phyloP scores from a whole-genome alignment of 768 basidiomycete genomes.

The Tulasnella sp. region DNA sequence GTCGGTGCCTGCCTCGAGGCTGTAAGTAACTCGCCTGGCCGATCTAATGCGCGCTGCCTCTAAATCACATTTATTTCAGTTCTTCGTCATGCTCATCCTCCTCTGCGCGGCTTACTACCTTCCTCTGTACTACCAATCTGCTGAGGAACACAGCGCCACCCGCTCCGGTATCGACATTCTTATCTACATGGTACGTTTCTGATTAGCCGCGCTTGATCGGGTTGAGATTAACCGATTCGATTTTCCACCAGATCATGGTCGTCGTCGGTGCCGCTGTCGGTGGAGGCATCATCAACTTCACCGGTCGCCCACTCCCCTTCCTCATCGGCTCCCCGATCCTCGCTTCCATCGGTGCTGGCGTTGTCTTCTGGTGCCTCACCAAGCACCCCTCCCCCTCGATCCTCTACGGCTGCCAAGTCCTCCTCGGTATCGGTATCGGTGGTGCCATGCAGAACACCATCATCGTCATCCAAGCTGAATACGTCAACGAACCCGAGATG shows the following conservation, averaged over 20 bases:
- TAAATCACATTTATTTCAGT: too few relatives aligned
- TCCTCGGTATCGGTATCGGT: conserved; percentile 42
- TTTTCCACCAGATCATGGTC: conserved; percentile 33
- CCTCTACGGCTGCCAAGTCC: conserved; percentile 42
- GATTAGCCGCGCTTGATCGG: too few relatives aligned
- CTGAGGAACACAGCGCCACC: conserved; percentile 36
- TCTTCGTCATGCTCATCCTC: conserved; percentile 33
- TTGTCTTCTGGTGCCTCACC: conserved; percentile 34
- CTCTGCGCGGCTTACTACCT: conserved; percentile 38
- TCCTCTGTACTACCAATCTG: conserved; percentile 38
- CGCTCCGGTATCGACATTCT: conserved; percentile 42
- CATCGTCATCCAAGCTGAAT: conserved; percentile 43
- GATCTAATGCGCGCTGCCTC: too few relatives aligned
- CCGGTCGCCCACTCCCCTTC: conserved; percentile 39
- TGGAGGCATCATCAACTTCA: conserved; percentile 35
- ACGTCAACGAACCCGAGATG: conserved; percentile 32
- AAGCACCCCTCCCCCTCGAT: conserved; percentile 17
- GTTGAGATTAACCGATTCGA: too few relatives aligned
- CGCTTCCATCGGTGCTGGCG: conserved; percentile 38
- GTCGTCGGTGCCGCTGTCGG: conserved; percentile 39
- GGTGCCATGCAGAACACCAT: conserved; percentile 41
- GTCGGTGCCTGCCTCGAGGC: conserved; percentile 37
- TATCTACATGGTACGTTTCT: conserved; percentile 35
- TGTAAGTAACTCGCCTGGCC: too few relatives aligned
- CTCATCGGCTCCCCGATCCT: conserved; percentile 37